A percentile compares a stretch with the other conserved stretches of the same genome.
Evolutionary conservation across 2,329 filamentous ascomycete species (phyloP).

Genomic region (Tolypocladium tundrense): DNA sequence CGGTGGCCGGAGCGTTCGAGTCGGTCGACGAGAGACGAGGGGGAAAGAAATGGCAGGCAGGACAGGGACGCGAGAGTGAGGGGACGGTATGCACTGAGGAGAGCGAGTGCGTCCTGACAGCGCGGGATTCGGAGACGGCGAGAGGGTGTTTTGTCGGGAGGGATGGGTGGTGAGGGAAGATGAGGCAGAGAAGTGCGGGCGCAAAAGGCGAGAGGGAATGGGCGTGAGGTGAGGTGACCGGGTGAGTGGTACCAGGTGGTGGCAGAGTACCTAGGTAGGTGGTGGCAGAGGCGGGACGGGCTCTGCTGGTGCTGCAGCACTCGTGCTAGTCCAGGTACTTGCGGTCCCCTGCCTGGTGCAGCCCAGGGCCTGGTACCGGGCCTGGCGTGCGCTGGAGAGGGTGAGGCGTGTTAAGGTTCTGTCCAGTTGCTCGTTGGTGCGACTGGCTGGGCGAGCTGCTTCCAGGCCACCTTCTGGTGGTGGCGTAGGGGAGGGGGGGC

Average conservation of each 20-base stretch:
- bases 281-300: not conserved
- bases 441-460: not conserved
- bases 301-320: not conserved
- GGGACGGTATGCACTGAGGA: not conserved
- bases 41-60: not conserved
- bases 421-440: not conserved
- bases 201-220: slow-evolving; percentile 2
- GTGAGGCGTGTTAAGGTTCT: not conserved
- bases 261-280: not conserved
- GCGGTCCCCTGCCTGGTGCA: not conserved
- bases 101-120: not conserved
- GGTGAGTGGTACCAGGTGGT: not conserved
- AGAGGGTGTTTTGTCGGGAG: not conserved
- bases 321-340: not conserved
- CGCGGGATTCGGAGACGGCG: not conserved
- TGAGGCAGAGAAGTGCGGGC: slow-evolving; percentile 1
- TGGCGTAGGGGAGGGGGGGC: not conserved
- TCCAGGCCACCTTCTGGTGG: not conserved
- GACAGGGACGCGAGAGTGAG: not conserved
- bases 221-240: slow-evolving; percentile 1
- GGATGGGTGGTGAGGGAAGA: not conserved
- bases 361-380: not conserved
- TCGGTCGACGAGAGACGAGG: not conserved
- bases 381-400: not conserved
- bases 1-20: not conserved